Evolutionary conservation across 2,329 filamentous ascomycete genomes (phyloP).

Genomic region (Escovopsis weberi): DNA sequence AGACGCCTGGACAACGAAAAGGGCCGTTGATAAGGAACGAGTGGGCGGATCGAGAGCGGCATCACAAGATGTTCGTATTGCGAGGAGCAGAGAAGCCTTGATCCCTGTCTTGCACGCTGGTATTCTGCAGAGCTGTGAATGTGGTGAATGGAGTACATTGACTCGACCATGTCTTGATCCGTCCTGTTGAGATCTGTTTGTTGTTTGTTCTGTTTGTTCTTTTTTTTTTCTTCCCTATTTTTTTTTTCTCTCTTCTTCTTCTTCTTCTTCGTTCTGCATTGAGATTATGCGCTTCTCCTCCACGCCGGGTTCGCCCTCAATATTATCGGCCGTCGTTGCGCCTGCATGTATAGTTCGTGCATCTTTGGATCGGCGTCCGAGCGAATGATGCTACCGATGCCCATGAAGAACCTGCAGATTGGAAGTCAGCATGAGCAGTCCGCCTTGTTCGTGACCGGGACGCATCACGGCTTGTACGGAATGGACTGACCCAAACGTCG

Average conservation of each 20-base stretch:
- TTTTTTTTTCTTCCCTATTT: neutral
- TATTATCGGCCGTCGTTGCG: conserved; percentile 61
- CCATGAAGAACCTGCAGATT: conserved; percentile 75
- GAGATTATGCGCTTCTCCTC: conserved; percentile 12
- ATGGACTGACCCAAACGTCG: conserved; percentile 64
- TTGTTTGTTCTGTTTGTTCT: conserved; percentile 3
- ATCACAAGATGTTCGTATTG: no score
- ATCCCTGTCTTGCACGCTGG: neutral
- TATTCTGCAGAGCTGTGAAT: conserved; percentile 5
- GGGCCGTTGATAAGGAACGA: no score
- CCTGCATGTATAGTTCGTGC: conserved; percentile 60
- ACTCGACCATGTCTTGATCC: neutral
- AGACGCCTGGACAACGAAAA: no score
- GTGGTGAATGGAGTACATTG: conserved; percentile 1
- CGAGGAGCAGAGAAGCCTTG: no score
- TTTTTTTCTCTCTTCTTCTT: neutral
- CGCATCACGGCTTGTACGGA: neutral
- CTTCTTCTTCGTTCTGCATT: no score
- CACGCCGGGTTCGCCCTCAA: conserved; percentile 24
- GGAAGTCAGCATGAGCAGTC: conserved; percentile 8
- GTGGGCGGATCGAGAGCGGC: no score
- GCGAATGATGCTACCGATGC: conserved; percentile 90
- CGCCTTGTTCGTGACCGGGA: neutral
- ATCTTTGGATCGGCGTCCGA: conserved; percentile 71
- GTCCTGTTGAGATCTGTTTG: neutral